Base-by-base conservation (phyloP, 1,284 basidiomycete genomes). In the Psilocybe mexicana region DNA sequence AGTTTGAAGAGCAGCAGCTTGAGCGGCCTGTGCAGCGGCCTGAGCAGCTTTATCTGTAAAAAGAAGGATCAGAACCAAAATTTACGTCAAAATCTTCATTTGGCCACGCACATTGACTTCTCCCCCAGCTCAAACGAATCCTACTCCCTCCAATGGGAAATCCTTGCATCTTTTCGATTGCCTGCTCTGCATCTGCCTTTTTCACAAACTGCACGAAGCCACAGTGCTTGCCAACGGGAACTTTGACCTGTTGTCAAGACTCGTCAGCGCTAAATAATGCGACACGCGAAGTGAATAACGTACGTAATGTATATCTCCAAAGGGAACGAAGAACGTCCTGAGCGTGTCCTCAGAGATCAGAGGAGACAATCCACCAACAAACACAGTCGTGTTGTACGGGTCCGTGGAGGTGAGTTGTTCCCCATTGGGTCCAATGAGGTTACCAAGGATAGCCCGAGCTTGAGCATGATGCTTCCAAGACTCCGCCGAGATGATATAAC, bases 111-210 rank as follows among this genome's bases (percentile, higher is more conserved):
- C 92, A 92, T 83, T 94, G 92, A 72, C 89, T 92, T 45, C 94
- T 82, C 30, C 95, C 94, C 94, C 94, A 98, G 68, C 92, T 94
- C 57, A 97, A 74, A 43, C 94, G 83, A 65, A 98, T 94, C 63
- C 92, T 82, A 61, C 93, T 94, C 11, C 93, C 93, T 46, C 93
- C 92, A 64, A 97, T 89, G 5, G 92, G 93, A 72, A 95, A 97
- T 24, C 93, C 94, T 75, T 97, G 94, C 94, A 97, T 95, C 73
- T 92, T 92, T 73, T 94, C 91, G 64, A 98, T 97, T 2, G 95
- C 94, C 26, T 84, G 81, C 70, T 96, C 93, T 5, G 95, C 95
- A 72, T 97, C 95, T 10, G 85, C 85, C 74, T 97, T 96, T 63
- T 87, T 82, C 26, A 96, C 91, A 68, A 94, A 97, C 74, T 96